phyloP scores from a whole-genome alignment of 257 asterid genomes.

The Solanum commersonii region DNA sequence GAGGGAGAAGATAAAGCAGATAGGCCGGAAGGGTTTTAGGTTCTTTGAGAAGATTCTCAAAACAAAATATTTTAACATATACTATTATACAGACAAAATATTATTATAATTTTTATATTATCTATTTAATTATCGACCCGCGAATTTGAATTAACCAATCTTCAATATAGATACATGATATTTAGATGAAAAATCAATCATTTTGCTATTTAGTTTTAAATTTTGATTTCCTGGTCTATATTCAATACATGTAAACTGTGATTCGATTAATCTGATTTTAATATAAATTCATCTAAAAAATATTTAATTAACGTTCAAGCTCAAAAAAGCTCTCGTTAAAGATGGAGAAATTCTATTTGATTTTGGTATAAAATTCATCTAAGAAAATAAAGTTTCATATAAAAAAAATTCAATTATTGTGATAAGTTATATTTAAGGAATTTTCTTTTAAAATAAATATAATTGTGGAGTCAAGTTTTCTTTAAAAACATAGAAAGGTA shows the following conservation, averaged over 20 bases:
- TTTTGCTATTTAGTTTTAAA: neutral
- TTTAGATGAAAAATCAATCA: too few relatives aligned
- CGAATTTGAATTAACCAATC: neutral
- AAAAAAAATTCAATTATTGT: neutral
- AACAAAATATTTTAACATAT: neutral
- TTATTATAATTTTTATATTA: neutral
- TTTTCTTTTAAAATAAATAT: too few relatives aligned
- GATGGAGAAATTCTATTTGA: neutral
- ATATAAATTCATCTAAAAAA: too few relatives aligned
- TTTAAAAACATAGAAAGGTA: too few relatives aligned
- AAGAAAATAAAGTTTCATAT: neutral
- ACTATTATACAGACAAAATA: neutral
- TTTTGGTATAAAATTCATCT: too few relatives aligned
- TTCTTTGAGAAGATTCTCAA: neutral
- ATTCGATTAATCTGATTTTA: too few relatives aligned
- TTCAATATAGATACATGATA: fast-evolving
- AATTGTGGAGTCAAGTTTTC: neutral
- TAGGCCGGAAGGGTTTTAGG: neutral
- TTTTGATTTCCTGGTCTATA: too few relatives aligned
- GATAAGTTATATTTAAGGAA: too few relatives aligned
- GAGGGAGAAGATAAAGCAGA: neutral
- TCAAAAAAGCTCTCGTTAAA: too few relatives aligned
- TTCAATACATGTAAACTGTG: too few relatives aligned
- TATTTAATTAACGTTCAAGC: too few relatives aligned
- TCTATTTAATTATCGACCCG: fast-evolving